phyloP scores from a whole-genome alignment of 2,329 filamentous ascomycete species.

The Westerdykella aurantiaca region DNA sequence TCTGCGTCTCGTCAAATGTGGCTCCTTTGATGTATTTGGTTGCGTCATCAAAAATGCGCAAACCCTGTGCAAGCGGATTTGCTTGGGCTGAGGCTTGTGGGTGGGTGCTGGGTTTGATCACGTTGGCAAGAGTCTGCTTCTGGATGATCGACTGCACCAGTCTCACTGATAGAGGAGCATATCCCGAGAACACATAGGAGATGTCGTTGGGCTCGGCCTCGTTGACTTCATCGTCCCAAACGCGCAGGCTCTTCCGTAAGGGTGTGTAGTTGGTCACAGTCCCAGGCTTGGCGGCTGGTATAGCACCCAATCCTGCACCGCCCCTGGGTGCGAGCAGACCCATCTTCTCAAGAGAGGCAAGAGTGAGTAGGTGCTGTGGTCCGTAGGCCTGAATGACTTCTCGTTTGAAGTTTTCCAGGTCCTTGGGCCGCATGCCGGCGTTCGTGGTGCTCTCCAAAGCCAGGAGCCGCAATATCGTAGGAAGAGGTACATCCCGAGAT shows the following conservation, averaged over 20 bases:
- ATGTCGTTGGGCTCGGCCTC: constrained; percentile 92
- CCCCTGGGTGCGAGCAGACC: constrained; percentile 67
- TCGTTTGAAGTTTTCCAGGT: constrained; percentile 83
- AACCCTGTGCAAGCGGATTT: constrained; percentile 65
- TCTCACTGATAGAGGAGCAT: constrained; percentile 85
- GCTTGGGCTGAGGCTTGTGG: constrained; percentile 38
- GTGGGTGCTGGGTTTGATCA: constrained; percentile 45
- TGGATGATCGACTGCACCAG: constrained; percentile 90
- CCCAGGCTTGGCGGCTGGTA: constrained; percentile 30
- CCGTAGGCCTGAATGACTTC: constrained; percentile 89
- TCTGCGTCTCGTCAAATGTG: constrained; percentile 88
- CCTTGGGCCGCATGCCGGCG: constrained; percentile 80
- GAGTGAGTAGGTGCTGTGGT: constrained; percentile 86
- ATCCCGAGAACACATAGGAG: constrained; percentile 96
- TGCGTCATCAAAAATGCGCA: constrained; percentile 89
- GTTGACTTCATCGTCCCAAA: constrained; percentile 95
- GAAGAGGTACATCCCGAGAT: constrained; percentile 71
- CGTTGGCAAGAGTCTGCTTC: constrained; percentile 71
- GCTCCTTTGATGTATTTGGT: constrained; percentile 81
- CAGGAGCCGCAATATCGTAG: constrained; percentile 75
- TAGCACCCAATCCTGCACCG: constrained; percentile 44
- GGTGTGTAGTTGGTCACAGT: constrained; percentile 77
- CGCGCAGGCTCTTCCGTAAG: constrained; percentile 74
- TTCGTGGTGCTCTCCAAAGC: constrained; percentile 89
- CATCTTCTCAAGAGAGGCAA: constrained; percentile 82